A percentile compares a stretch with the other conserved stretches of the same genome.
These are phyloP conservation scores for Umbellularia californica DNA, from an alignment of 164 flowering plant genomes.

Conservation along the genomic window DNA sequence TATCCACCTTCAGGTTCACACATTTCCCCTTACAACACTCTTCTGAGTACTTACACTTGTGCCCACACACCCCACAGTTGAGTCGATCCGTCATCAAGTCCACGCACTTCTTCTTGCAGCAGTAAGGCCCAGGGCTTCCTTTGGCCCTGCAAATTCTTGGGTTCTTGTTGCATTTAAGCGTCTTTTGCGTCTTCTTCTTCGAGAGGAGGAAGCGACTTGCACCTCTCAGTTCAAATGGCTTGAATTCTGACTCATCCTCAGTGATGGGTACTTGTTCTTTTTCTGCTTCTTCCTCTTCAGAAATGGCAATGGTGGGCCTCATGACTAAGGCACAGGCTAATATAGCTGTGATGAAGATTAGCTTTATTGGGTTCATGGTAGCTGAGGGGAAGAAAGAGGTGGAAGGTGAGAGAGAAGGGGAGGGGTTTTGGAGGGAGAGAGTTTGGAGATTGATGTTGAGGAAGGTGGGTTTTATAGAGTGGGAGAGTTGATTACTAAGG, in stretches of 20 bases:
- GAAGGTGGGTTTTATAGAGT: not conserved
- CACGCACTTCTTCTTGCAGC: slow-evolving; percentile 29
- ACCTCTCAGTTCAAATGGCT: not conserved
- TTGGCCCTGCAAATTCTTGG: slow-evolving; percentile 19
- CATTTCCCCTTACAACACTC: slow-evolving; percentile 31
- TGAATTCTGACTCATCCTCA: not conserved
- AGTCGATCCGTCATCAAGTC: slow-evolving; percentile 13
- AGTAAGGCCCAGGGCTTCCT: slow-evolving; percentile 23
- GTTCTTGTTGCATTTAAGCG: slow-evolving; percentile 13
- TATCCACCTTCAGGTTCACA: slow-evolving; percentile 18
- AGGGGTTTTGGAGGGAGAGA: not conserved
- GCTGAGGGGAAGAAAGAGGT: not conserved
- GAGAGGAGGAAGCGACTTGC: slow-evolving; percentile 5
- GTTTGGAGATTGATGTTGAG: not conserved
- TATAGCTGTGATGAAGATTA: slow-evolving; percentile 4
- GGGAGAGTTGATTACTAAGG: not conserved
- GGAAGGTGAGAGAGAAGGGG: not conserved
- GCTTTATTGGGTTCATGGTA: slow-evolving; percentile 1
- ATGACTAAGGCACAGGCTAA: not conserved
- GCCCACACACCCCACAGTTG: slow-evolving; percentile 33
- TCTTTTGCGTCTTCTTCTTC: not conserved
- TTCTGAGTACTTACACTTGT: slow-evolving; percentile 25
- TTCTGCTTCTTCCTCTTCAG: not conserved
- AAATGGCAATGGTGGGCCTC: not conserved
- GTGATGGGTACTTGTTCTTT: not conserved